Evolutionary conservation across 1,284 basidiomycete genomes (phyloP).

Genomic region (Boletus mariae): DNA sequence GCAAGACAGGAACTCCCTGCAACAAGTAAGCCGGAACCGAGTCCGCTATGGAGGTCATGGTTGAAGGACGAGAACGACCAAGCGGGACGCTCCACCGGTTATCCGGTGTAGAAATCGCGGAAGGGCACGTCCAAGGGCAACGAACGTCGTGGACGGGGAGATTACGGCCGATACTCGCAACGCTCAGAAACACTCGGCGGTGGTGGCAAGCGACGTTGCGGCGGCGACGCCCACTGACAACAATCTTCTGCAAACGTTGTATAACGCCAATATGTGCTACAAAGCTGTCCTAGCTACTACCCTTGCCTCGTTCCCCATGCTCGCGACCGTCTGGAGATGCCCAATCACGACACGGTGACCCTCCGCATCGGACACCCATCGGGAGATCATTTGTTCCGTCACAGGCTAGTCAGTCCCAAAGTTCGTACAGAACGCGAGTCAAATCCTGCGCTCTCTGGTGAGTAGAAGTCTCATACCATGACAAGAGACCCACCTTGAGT

Average conservation of each 20-base stretch:
- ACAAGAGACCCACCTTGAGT: conserved; percentile 10
- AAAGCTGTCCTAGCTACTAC: conserved; percentile 17
- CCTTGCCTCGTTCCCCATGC: neutral
- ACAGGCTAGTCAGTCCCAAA: too few species aligned
- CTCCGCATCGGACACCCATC: conserved; percentile 7
- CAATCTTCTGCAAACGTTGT: conserved; percentile 23
- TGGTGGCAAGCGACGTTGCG: conserved; percentile 24
- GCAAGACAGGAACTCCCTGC: conserved; percentile 63
- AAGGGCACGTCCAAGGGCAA: conserved; percentile 16
- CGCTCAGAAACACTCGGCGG: conserved; percentile 17
- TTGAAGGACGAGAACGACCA: conserved; percentile 27
- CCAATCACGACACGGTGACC: neutral
- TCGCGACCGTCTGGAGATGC: neutral
- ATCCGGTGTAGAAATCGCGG: conserved; percentile 18
- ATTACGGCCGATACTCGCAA: conserved; percentile 7
- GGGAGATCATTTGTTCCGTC: conserved; percentile 11
- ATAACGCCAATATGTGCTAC: conserved; percentile 11
- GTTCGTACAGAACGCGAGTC: neutral
- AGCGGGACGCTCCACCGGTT: conserved; percentile 12
- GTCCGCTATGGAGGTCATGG: conserved; percentile 63
- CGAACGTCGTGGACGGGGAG: conserved; percentile 23
- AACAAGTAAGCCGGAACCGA: conserved; percentile 59
- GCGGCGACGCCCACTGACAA: conserved; percentile 21
- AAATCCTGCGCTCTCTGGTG: conserved; percentile 2
- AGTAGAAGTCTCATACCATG: neutral